Base-by-base conservation (phyloP, 73 alveolate species). In the Breviolum minutum region DNA sequence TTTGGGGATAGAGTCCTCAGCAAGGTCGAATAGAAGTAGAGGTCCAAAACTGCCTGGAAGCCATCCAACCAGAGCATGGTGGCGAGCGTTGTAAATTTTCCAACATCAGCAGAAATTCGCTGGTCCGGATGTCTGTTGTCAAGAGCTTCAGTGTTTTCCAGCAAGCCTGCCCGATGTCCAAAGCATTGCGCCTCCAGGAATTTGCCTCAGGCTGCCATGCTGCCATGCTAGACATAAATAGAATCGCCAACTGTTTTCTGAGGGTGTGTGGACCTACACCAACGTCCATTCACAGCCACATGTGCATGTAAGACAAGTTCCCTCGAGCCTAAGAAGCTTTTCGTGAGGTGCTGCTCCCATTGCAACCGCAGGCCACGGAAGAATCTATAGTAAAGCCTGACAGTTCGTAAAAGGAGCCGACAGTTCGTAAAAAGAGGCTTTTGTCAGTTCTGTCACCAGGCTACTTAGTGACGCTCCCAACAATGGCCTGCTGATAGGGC, bases 111-210 rank as follows among this genome's bases (percentile, higher is more conserved):
- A 6, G 98, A 54, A 32, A 92, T 92, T 29, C 98, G 86, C 62
- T 63, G 84, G 84, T 63, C 95, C 24, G 84, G 84, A 68, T 87
- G 66, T 69, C 80, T 26, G 79, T 86, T 29, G 79, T 86, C 94
- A 11, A 29, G 24, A 20, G 8, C 79, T 5, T 60, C 76, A 14
- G n/a, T 14, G 26, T 19, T 27, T 20, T 87, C 84, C 60, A 63
- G 19, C 3, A 48, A 14, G 40, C 98, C 90, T 40, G 81, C 98
- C 54, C 98, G 54, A 66, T 92, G 90, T 26, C 98, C 98, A 48
- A 73, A 92, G 85, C 98, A 92, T 22, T 92, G 98, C 0, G 98
- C 98, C 90, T 92, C 98, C 64, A 92, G 90, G 73, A 92, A 92
- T 27, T 80, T 69, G 77, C 96, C 96, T 89, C 73, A 14, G 54